phyloP scores from a whole-genome alignment of 2,329 filamentous ascomycete species.

The Claviceps quebecensis region DNA sequence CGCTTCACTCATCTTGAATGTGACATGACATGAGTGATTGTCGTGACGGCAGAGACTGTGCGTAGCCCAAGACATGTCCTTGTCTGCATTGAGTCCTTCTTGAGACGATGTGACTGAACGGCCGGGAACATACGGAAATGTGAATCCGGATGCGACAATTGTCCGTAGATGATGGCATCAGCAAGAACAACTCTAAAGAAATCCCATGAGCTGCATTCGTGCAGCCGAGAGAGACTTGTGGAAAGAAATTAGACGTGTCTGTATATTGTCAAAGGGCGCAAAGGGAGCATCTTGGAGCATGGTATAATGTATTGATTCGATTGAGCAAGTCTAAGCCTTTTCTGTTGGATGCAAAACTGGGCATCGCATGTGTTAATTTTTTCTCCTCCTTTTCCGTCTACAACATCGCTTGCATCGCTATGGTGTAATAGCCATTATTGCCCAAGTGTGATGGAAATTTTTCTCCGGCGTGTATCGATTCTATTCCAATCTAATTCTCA shows the following conservation, averaged over 20 bases:
- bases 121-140: not conserved
- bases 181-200: not conserved
- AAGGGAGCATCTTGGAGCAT: not conserved
- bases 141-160: not conserved
- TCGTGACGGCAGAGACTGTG: not conserved
- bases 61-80: too few species aligned
- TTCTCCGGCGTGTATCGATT: not conserved
- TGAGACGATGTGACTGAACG: not conserved
- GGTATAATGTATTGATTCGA: not conserved
- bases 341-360: not conserved
- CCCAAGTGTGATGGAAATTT: not conserved
- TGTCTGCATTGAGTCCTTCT: not conserved
- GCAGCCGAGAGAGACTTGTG: not conserved
- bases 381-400: not conserved
- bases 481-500: not conserved
- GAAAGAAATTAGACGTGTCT: too few species aligned
- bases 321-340: constrained; percentile 1
- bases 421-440: not conserved
- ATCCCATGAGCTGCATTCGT: not conserved
- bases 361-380: not conserved
- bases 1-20: not conserved
- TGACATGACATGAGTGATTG: not conserved
- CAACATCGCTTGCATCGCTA: not conserved
- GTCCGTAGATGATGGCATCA: not conserved
- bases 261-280: not conserved